These are phyloP conservation scores for Primulina eburnea DNA, from an alignment of 257 asterid genomes.

Conservation along the genomic window DNA sequence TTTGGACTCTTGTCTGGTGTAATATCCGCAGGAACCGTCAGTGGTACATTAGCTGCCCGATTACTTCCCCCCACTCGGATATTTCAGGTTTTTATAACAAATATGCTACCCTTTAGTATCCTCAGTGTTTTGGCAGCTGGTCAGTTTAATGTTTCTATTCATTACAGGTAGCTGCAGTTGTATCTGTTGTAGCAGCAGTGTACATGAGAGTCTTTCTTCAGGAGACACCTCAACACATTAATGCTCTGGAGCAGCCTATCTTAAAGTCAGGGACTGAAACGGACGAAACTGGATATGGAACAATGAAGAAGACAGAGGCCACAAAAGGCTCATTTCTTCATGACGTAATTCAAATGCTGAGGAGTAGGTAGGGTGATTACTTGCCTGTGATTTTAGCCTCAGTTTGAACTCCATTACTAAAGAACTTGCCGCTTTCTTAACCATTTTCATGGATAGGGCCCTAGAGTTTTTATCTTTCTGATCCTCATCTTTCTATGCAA, in stretches of 20 bases:
- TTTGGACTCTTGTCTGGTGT: conserved; percentile 42
- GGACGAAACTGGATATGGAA: neutral
- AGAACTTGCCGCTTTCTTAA: neutral
- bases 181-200: conserved; percentile 31
- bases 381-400: neutral
- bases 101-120: neutral
- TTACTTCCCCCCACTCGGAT: conserved; percentile 40
- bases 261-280: neutral
- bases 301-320: conserved; percentile 15
- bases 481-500: neutral
- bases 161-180: conserved; percentile 32
- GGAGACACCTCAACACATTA: conserved; percentile 17
- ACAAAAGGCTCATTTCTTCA: conserved; percentile 26
- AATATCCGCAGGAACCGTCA: conserved; percentile 34
- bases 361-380: conserved; percentile 30
- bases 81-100: conserved; percentile 32
- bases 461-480: neutral
- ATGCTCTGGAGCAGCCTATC: conserved; percentile 24
- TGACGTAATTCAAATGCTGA: conserved; percentile 36
- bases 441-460: neutral
- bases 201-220: conserved; percentile 35
- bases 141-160: neutral
- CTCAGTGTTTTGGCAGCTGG: neutral
- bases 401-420: neutral
- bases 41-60: conserved; percentile 41